These are phyloP conservation scores for Colletotrichum acutatum DNA, from an alignment of 2,329 filamentous ascomycete species.

Conservation along the genomic window DNA sequence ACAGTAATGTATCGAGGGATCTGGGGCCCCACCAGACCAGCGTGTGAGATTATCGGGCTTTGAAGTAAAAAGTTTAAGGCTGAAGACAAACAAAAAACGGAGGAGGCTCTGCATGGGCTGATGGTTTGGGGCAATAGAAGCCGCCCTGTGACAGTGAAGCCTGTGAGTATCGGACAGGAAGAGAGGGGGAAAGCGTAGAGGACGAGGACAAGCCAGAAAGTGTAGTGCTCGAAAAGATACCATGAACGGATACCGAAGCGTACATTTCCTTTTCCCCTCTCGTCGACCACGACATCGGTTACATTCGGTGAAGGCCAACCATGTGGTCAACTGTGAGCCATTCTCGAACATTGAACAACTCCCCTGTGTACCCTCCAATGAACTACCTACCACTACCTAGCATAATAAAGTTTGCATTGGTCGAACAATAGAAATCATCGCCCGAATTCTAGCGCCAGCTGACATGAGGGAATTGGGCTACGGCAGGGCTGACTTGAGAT, in stretches of 20 bases:
- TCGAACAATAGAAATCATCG: slow-evolving; percentile 6
- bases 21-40: neutral
- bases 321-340: neutral
- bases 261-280: slow-evolving; percentile 7
- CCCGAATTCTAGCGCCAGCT: slow-evolving; percentile 10
- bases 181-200: neutral
- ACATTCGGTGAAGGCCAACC: slow-evolving; percentile 8
- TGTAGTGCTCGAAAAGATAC: slow-evolving; percentile 20
- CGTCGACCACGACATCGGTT: neutral
- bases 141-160: slow-evolving; percentile 10
- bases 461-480: neutral
- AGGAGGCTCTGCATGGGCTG: slow-evolving; percentile 3
- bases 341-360: neutral
- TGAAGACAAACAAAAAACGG: slow-evolving; percentile 8
- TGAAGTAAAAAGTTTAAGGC: slow-evolving; percentile 20
- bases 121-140: neutral
- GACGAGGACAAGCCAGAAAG: neutral
- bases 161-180: neutral
- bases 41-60: slow-evolving; percentile 23
- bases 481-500: slow-evolving; percentile 4
- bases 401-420: slow-evolving; percentile 26
- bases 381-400: neutral
- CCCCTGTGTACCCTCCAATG: neutral
- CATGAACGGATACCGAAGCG: slow-evolving; percentile 32
- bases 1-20: neutral